These are phyloP conservation scores for Thuja plicata DNA, from an alignment of 83 land plant genomes.

Conservation along the genomic window DNA sequence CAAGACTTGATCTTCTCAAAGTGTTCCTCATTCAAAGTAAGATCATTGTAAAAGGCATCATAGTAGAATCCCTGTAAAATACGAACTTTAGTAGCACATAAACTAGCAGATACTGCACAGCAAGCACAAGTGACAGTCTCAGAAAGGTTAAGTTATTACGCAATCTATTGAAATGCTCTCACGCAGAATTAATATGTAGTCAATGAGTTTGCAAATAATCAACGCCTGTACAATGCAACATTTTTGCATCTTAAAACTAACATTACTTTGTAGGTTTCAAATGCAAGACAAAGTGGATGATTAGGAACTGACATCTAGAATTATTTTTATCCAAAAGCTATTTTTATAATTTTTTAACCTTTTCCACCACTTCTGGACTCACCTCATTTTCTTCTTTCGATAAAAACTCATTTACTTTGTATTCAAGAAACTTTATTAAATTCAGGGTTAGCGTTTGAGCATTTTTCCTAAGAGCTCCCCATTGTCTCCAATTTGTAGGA, in stretches of 20 bases:
- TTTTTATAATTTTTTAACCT: not conserved
- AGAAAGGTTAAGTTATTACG: not conserved
- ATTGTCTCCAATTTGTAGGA: not conserved
- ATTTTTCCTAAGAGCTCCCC: not conserved
- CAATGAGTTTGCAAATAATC: not conserved
- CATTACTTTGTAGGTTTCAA: not conserved
- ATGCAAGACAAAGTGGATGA: not conserved
- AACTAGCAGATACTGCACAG: not conserved
- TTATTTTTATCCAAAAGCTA: not conserved
- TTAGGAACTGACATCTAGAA: not conserved
- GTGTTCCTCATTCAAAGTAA: conserved; percentile 88
- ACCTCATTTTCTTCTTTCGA: not conserved
- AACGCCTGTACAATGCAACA: not conserved
- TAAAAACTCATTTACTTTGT: not conserved
- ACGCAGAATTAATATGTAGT: not conserved
- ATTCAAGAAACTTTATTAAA: not conserved
- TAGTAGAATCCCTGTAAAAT: conserved; percentile 89
- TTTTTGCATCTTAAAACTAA: not conserved
- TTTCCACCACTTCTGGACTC: not conserved
- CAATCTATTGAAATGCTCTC: not conserved
- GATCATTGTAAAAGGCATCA: conserved; percentile 89
- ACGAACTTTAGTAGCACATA: not conserved
- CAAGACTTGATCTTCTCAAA: conserved; percentile 59
- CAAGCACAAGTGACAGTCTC: not conserved
- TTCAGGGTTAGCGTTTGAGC: not conserved